Percentiles rank a stretch among this genome's conserved stretches.
These are phyloP conservation scores for Suillus variegatus DNA, from an alignment of 768 basidiomycete species.

Conservation along the genomic window DNA sequence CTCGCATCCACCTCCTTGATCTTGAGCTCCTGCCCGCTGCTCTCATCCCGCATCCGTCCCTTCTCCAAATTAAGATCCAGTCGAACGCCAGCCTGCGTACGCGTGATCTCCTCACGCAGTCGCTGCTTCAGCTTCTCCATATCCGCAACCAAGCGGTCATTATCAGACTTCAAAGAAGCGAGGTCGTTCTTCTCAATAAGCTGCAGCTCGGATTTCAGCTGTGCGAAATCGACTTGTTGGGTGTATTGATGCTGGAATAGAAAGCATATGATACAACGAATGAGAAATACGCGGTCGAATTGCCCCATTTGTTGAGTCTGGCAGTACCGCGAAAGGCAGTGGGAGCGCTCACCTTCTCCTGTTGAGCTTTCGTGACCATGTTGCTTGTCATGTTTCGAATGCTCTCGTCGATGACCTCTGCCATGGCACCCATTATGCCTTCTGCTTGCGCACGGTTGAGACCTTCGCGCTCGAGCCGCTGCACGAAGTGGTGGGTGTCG, in stretches of 20 bases:
- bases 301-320: neutral
- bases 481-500: conserved; percentile 94
- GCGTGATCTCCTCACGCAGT: conserved; percentile 86
- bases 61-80: conserved; percentile 97
- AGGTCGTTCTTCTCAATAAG: conserved; percentile 97
- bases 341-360: conserved; percentile 76
- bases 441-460: conserved; percentile 90
- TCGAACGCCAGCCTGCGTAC: conserved; percentile 91
- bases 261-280: neutral
- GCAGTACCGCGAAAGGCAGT: neutral
- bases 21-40: conserved; percentile 88
- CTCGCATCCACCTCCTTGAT: conserved; percentile 97
- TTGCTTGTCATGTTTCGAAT: conserved; percentile 94
- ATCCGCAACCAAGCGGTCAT: conserved; percentile 88
- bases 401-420: conserved; percentile 96
- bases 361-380: conserved; percentile 94
- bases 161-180: conserved; percentile 93
- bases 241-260: conserved; percentile 78
- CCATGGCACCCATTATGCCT: conserved; percentile 96
- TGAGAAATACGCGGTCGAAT: neutral
- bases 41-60: conserved; percentile 92
- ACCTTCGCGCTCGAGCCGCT: conserved; percentile 86
- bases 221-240: conserved; percentile 95
- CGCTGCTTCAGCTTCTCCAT: conserved; percentile 95
- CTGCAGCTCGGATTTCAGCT: conserved; percentile 94